Evolutionary conservation across 371 early-diverging fungal genomes (phyloP).

Genomic region (Batrachochytrium dendrobatidis): DNA sequence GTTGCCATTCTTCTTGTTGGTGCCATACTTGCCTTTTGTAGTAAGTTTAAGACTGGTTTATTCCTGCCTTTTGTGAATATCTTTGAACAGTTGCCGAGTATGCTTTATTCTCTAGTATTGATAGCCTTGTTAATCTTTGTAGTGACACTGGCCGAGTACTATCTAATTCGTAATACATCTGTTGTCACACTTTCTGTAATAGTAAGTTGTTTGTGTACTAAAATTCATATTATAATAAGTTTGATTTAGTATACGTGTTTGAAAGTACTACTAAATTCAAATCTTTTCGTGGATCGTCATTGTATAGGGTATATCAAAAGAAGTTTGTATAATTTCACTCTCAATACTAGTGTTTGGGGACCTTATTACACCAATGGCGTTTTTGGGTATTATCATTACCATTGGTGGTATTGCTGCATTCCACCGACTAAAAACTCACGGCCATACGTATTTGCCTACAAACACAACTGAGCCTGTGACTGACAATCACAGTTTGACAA

Average conservation of each 20-base stretch:
- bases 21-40: slow-evolving; percentile 78
- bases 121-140: no score
- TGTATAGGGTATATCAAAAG: slow-evolving; percentile 68
- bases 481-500: no score
- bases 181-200: slow-evolving; percentile 82
- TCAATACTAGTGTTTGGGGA: slow-evolving; percentile 67
- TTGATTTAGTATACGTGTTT: not conserved
- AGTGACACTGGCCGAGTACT: slow-evolving; percentile 78
- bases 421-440: no score
- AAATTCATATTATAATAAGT: not conserved
- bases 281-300: not conserved
- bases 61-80: no score
- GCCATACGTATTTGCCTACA: no score
- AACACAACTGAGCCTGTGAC: no score
- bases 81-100: no score
- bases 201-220: not conserved
- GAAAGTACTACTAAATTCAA: not conserved
- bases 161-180: slow-evolving; percentile 71
- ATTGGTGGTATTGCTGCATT: slow-evolving; percentile 56
- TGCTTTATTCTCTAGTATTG: no score
- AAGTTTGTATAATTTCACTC: slow-evolving; percentile 62
- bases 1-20: slow-evolving; percentile 32
- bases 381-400: slow-evolving; percentile 60
- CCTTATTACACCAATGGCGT: slow-evolving; percentile 53
- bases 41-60: no score